Evolutionary conservation across 805 yeast genomes (phyloP).

Genomic region (Candida arabinofermentans): DNA sequence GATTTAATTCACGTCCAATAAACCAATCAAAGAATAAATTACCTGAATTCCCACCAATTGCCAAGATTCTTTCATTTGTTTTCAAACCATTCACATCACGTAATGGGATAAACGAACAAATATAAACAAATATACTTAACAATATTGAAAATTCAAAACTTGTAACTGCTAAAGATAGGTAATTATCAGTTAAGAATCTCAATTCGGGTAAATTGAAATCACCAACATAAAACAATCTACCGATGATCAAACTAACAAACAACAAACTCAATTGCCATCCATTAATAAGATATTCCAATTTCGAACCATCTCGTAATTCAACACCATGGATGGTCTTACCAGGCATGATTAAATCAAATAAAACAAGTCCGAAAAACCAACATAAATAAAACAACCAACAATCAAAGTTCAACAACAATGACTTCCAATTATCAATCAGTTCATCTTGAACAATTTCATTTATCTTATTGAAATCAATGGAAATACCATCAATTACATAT

Average conservation of each 20-base stretch:
- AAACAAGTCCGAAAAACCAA: conserved; percentile 70
- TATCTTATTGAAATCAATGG: conserved; percentile 38
- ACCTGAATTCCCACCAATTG: conserved; percentile 84
- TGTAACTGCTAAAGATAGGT: conserved; percentile 58
- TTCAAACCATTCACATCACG: conserved; percentile 45
- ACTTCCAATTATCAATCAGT: conserved; percentile 19
- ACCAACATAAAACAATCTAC: conserved; percentile 48
- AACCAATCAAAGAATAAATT: conserved; percentile 84
- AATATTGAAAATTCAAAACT: conserved; percentile 60
- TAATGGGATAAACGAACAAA: conserved; percentile 63
- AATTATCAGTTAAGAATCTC: conserved; percentile 66
- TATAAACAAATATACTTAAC: conserved; percentile 62
- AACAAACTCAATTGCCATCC: conserved; percentile 56
- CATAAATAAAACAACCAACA: conserved; percentile 61
- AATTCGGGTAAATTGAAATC: conserved; percentile 62
- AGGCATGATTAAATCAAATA: conserved; percentile 63
- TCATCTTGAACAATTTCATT: conserved; percentile 10
- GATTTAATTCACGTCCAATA: conserved; percentile 94
- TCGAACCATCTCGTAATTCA: conserved; percentile 69
- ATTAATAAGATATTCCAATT: conserved; percentile 72
- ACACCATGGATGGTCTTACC: conserved; percentile 76
- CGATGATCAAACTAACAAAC: conserved; percentile 36
- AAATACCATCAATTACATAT: conserved; percentile 48
- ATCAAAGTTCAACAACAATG: conserved; percentile 37
- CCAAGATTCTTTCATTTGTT: conserved; percentile 66